Evolutionary conservation across 768 basidiomycete species (phyloP), one percentile per base, ranked within the genome.

Genomic region (Suillus subaureus): DNA sequence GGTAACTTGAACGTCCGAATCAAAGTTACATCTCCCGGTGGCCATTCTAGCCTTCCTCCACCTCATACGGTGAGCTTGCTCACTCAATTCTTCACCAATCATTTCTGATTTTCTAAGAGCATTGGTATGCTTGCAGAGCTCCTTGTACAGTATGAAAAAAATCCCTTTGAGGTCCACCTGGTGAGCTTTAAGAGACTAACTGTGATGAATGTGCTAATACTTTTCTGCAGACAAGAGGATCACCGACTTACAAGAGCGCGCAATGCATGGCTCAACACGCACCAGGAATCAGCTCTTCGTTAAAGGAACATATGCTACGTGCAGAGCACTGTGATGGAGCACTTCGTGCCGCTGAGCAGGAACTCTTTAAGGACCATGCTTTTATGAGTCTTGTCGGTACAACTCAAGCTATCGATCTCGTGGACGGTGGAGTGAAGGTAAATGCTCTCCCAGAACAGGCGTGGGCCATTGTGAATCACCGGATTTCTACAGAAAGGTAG

Each of bases 381-480:
- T 33, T 81, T 64, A 80, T 79, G 63, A 85, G 81, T 67, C 72
- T 88, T 11, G 79, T 87, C 5, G 82, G 86, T 40, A 93, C 91
- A 5, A 93, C 93, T 1, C 91, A 93, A 74, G 93, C 93, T 1
- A 83, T 90, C 52, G 92, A 93, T 70, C 72, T 95, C 15, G 82
- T 88, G 42, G 78, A 81, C n/a, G 87, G 87, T 26, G 89, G 88
- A 13, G 85, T 89, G 35, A 93, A 93, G 75, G 81, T 83, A 33
- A 94, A 94, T 70, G 92, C 92, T 33, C 83, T 96, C 28, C 93
- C 93, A 1, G 93, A 94, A 75, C 81, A 79, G 63, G 89, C 86
- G 1, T 87, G 80, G 73, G 90, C 88, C 1, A 74, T 92, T 28
- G 82, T 93, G 35, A 91, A 93, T 71, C 90, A 91, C 70, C 87